Evolutionary conservation across 371 early-diverging fungal genomes (phyloP), one percentile per base, ranked within the genome.

Genomic region (Chytridium lagenaria): DNA sequence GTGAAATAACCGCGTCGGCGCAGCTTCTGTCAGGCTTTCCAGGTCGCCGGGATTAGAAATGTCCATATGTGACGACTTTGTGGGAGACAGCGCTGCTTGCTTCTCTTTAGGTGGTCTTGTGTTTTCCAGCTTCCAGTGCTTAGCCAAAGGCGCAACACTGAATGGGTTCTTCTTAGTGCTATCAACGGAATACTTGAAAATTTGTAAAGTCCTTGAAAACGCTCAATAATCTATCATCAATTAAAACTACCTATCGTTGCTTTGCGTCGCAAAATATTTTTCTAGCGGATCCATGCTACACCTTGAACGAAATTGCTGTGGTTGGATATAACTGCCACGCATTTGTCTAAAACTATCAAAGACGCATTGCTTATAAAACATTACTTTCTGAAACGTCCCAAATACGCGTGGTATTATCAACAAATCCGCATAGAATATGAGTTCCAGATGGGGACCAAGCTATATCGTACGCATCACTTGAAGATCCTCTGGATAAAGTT

Each of bases 391-490:
- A 76, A 26, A 92, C 86, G 80, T 93, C 89, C 95, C 95, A 99
- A 36, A 99, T 89, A 65, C 94, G 84, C 23, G 93, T 92, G 3
- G 95, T 92, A 71, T 94, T 94, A 77, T 99, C 99, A 59, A 96
- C 91, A 1, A 94, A 93, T 51, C 92, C 99, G 36, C 96, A 92
- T 22, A 94, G 88, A 23, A 99, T 87, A 69, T 89, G 92, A 36
- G 86, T 80, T 31, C 94, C 97, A 80, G 93, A 90, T 0, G 98
- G 95, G 19, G 97, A 97, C 95, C 99, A 98, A 15, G 95, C 93
- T 59, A 99, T 72, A 77, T 96, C 97, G 76, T 94, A 95, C 19
- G 40, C 44, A 44, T 66, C 66, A 28, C 66, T 40, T 12, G 38
- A 16, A 12, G 66, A 30, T 7, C 66, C 66, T 40, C 66, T 40